These are phyloP conservation scores for Talaromyces sp. DNA, from an alignment of 2,329 filamentous ascomycete species.

Conservation along the genomic window DNA sequence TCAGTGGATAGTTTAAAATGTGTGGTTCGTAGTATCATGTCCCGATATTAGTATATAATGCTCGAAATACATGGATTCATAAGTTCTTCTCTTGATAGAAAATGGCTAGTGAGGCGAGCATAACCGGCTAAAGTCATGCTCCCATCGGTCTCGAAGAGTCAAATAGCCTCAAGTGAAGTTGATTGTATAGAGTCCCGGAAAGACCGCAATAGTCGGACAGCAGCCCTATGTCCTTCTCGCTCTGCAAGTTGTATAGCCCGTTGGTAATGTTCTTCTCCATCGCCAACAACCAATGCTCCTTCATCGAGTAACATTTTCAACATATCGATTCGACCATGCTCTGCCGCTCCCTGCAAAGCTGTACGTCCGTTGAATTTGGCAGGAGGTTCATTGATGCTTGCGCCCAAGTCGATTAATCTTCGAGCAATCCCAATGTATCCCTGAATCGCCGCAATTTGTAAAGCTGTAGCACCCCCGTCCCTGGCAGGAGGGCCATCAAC, in stretches of 20 bases:
- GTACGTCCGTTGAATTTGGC: conserved; percentile 22
- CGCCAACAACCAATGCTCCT: conserved; percentile 6
- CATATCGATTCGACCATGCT: conserved; percentile 23
- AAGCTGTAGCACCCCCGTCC: background rate
- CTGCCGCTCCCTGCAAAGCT: conserved; percentile 28
- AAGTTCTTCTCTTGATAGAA: background rate
- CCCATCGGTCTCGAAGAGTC: background rate
- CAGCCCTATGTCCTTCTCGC: background rate
- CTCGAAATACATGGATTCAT: background rate
- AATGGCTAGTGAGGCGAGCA: background rate
- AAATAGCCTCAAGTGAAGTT: background rate
- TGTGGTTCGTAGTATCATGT: background rate
- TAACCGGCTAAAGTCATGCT: background rate
- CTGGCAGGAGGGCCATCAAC: conserved; percentile 19
- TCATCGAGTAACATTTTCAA: conserved; percentile 19
- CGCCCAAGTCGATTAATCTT: background rate
- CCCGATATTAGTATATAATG: background rate
- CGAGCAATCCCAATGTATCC: background rate
- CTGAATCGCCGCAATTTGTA: background rate
- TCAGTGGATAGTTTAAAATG: background rate
- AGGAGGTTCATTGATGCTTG: background rate
- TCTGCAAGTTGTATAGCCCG: background rate
- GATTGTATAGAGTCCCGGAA: background rate
- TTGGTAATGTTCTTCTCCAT: background rate
- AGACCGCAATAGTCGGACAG: background rate